Conservation (phyloP, 257 asterid genomes). For the Cynanchum wilfordii region DNA sequence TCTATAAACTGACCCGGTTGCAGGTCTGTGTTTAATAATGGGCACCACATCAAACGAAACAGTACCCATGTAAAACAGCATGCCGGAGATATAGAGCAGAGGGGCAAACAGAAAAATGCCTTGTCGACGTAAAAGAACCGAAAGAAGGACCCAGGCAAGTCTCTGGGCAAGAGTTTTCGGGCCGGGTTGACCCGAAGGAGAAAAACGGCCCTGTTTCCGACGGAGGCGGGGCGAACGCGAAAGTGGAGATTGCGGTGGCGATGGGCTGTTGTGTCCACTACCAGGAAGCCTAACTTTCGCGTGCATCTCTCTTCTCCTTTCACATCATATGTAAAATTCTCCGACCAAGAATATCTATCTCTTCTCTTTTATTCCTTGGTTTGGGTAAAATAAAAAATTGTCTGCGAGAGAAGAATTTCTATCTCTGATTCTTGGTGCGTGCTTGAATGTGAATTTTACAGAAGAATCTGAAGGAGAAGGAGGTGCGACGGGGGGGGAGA, state of each 20-base stretch:
- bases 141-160: conserved; percentile 60
- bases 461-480: neutral
- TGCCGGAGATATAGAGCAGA: conserved; percentile 68
- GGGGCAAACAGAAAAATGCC: conserved; percentile 92
- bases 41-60: conserved; percentile 82
- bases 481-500: neutral
- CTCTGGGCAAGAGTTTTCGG: conserved; percentile 56
- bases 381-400: neutral
- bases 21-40: conserved; percentile 39
- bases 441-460: neutral
- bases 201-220: conserved; percentile 21
- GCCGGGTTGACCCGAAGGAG: conserved; percentile 45
- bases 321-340: conserved; percentile 29
- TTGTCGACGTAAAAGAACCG: conserved; percentile 67
- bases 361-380: neutral
- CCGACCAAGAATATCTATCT: neutral
- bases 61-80: conserved; percentile 93
- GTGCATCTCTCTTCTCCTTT: conserved; percentile 64
- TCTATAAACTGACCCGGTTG: conserved; percentile 81
- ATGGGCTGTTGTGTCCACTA: conserved; percentile 92
- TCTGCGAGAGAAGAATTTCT: neutral
- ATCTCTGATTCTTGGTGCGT: neutral
- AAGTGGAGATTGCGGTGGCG: conserved; percentile 83
- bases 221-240: conserved; percentile 73
- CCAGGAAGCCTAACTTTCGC: conserved; percentile 87